Evolutionary conservation across 805 yeast genomes (phyloP).

Genomic region (Wickerhamiella kurtzmanii): DNA sequence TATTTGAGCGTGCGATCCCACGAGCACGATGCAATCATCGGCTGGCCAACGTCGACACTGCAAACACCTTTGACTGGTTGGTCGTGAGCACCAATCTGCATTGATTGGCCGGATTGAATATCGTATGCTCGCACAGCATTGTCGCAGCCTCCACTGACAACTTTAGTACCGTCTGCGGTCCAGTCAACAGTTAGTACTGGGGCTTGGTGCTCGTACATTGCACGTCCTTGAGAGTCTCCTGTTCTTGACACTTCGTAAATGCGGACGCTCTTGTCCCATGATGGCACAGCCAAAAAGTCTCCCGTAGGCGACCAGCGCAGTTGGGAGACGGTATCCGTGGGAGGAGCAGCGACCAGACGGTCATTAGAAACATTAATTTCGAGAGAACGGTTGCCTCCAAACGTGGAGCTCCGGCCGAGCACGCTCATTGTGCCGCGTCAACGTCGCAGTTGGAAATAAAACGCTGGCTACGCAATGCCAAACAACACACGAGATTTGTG

Average conservation of each 20-base stretch:
- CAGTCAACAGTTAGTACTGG: slow-evolving; percentile 77
- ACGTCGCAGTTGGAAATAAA: no score
- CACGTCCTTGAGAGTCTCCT: slow-evolving; percentile 78
- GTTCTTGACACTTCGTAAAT: slow-evolving; percentile 70
- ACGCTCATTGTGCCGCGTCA: neutral
- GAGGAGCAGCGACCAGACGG: slow-evolving; percentile 14
- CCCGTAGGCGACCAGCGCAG: slow-evolving; percentile 76
- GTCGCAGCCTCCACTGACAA: slow-evolving; percentile 83
- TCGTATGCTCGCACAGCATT: slow-evolving; percentile 77
- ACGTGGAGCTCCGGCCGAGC: neutral
- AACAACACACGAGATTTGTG: no score
- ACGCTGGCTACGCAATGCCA: no score
- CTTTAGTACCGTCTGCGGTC: slow-evolving; percentile 76
- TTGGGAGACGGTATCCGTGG: slow-evolving; percentile 65
- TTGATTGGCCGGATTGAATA: slow-evolving; percentile 64
- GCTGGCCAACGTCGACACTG: slow-evolving; percentile 59
- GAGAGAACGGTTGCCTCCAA: neutral
- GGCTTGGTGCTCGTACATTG: slow-evolving; percentile 76
- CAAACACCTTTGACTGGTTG: slow-evolving; percentile 65
- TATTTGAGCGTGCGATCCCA: slow-evolving; percentile 93
- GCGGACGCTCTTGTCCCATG: slow-evolving; percentile 93
- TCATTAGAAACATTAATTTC: slow-evolving; percentile 11
- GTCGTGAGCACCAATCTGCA: slow-evolving; percentile 76
- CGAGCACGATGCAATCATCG: slow-evolving; percentile 77
- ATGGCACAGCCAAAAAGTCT: slow-evolving; percentile 65